Base-by-base conservation (phyloP, 2,329 filamentous ascomycete species). In the Geosmithia putterillii region DNA sequence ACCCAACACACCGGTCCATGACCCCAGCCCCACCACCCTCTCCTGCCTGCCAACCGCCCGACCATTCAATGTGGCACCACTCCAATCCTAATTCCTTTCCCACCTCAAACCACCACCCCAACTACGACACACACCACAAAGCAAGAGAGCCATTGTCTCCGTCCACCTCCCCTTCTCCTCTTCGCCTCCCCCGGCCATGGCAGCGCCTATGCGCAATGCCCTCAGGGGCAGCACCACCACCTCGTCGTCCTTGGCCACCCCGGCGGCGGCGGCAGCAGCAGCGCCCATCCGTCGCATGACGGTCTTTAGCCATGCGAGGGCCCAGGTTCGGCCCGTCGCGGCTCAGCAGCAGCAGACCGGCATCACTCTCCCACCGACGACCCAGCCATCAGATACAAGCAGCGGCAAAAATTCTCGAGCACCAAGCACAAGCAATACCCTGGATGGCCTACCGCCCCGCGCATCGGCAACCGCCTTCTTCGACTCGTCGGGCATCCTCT, bases 161-260 rank as follows among this genome's bases (percentile, higher is more conserved):
- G n/a, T n/a, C n/a, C n/a, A n/a, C n/a, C n/a, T n/a, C n/a, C n/a
- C n/a, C 10, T 25, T 10, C 23, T 25, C 7, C 6, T 25, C 23
- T 25, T 10, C 23, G 23, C 23, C 10, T 6, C 5, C 28, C 10
- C 28, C 28, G 10, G 15, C 56, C 56, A 63, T 63, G 60, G 57
- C 60, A 48, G 52, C 55, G 56, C 52, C 55, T 41, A 47, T 60
- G 47, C 57, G 56, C 51, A 53, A 49, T 45, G 46, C 49, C 44
- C 40, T 55, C 39, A 50, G 50, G 51, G 49, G 54, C 44, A 32
- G 7, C 23, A 32, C 28, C 10, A 14, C 23, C 28, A 32, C 4
- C 28, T 4, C 15, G 10, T 32, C 10, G 10, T 32, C 28, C 5
- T 6, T 14, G 15, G 10, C 28, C 10, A 3, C 28, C 10, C 6